Percentiles rank a stretch among this genome's conserved stretches.
These are phyloP conservation scores for Paraconiothyrium sp. DNA, from an alignment of 2,329 filamentous ascomycete genomes.

Conservation along the genomic window DNA sequence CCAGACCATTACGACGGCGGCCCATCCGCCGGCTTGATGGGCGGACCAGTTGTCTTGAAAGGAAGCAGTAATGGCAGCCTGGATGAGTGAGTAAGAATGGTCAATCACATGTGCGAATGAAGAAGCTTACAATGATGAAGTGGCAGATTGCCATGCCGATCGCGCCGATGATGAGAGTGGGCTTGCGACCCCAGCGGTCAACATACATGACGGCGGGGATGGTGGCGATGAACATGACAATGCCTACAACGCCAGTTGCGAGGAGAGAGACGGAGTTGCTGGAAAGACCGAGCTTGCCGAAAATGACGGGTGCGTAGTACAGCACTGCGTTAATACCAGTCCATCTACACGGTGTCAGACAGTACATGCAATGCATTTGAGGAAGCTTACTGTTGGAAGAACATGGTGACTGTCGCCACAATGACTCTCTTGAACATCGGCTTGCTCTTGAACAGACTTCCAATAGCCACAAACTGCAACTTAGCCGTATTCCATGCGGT, in stretches of 20 bases:
- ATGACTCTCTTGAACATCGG: slow-evolving; percentile 74
- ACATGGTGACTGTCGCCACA: slow-evolving; percentile 64
- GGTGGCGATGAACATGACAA: slow-evolving; percentile 73
- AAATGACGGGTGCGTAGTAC: slow-evolving; percentile 62
- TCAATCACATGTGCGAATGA: not conserved
- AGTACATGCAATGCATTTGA: not conserved
- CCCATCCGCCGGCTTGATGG: slow-evolving; percentile 74
- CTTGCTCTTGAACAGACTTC: slow-evolving; percentile 69
- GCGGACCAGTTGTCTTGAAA: slow-evolving; percentile 67
- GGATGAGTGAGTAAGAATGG: not conserved
- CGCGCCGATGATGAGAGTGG: slow-evolving; percentile 70
- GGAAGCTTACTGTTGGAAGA: slow-evolving; percentile 57
- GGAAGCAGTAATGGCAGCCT: slow-evolving; percentile 70
- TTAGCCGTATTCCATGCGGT: slow-evolving; percentile 67
- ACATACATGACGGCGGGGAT: slow-evolving; percentile 73
- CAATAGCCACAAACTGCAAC: slow-evolving; percentile 72
- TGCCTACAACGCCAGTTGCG: slow-evolving; percentile 75
- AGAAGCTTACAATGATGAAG: slow-evolving; percentile 67
- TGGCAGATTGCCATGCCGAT: slow-evolving; percentile 76
- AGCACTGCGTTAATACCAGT: slow-evolving; percentile 59
- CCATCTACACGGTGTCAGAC: slow-evolving; percentile 30
- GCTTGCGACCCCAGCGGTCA: slow-evolving; percentile 71
- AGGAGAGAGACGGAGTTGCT: slow-evolving; percentile 64
- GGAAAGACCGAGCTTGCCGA: slow-evolving; percentile 56
- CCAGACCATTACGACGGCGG: slow-evolving; percentile 74